These are phyloP conservation scores for Starmerella kuoi DNA, from an alignment of 805 yeast genomes.

Conservation along the genomic window DNA sequence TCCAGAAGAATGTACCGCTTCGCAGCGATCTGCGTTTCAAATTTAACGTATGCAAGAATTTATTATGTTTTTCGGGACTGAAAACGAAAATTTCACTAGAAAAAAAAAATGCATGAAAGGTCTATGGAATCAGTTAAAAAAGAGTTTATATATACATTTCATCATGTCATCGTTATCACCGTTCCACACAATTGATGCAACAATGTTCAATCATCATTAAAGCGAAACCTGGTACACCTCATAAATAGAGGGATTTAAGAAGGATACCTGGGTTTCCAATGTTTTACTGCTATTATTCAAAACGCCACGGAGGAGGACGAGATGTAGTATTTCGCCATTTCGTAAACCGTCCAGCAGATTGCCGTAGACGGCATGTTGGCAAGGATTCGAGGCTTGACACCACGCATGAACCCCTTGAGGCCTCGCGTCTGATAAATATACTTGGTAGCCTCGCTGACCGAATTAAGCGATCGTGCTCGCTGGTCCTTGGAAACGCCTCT, in stretches of 20 bases:
- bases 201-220: too few species aligned
- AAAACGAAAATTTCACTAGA: not conserved
- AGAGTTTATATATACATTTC: not conserved
- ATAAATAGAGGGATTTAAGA: too few species aligned
- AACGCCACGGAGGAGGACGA: constrained; percentile 5
- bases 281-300: too few species aligned
- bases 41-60: not conserved
- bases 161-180: not conserved
- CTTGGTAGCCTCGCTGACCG: constrained; percentile 57
- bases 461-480: constrained; percentile 43
- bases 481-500: constrained; percentile 33
- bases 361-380: constrained; percentile 95
- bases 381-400: constrained; percentile 79
- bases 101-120: not conserved
- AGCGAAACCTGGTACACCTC: too few species aligned
- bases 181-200: not conserved
- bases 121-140: not conserved
- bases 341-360: constrained; percentile 94
- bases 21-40: not conserved
- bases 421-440: constrained; percentile 42
- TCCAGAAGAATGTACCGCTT: not conserved
- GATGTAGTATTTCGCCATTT: constrained; percentile 77
- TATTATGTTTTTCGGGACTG: not conserved
- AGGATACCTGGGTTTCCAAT: too few species aligned
- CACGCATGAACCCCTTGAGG: constrained; percentile 60